Evolutionary conservation across 345 rosid genomes (phyloP), one percentile per base, ranked within the genome.

Genomic region (Sisymbrium altissimum): DNA sequence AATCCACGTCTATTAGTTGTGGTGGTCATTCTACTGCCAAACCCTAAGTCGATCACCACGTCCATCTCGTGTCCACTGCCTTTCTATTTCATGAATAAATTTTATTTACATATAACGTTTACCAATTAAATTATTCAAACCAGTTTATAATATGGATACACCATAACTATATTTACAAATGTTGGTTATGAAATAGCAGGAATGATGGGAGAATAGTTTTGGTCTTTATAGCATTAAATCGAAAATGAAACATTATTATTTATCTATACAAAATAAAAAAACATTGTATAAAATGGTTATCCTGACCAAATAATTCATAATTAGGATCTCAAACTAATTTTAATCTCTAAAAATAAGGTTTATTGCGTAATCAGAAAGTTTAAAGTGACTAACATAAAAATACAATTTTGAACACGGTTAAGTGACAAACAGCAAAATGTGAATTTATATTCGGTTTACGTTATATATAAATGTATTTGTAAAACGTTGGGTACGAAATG

Each of bases 1-100:
- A 89, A 87, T 81, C 93, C 96, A 84, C 74, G 84, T 73, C 85
- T 86, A 81, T 72, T 75, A 65, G 79, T 78, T 87, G 94, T 87
- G 92, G 89, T 81, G 81, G 66, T 77, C 81, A 72, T 83, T 66
- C 65, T 60, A 80, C 36, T 82, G 86, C 86, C 89, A 67, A 84
- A 79, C 82, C 86, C 78, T 84, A 82, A 78, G 74, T 57, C 30
- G 65, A 49, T 61, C 79, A 68, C 72, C 69, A 65, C 66, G 68
- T 75, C 74, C 79, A 60, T 71, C 72, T 62, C 66, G 77, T 33
- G 74, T 48, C 74, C 41, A 57, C 61, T 71, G 58, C 79, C 25
- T 21, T 72, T 72, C 59, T 64, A 14, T 72, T 60, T 50, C 57
- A 14, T 44, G 49, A 46, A 44, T 41, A 49, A 32, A 72, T 33